Base-by-base conservation (phyloP, 1,284 basidiomycete species). In the Moesziomyces sp. region DNA sequence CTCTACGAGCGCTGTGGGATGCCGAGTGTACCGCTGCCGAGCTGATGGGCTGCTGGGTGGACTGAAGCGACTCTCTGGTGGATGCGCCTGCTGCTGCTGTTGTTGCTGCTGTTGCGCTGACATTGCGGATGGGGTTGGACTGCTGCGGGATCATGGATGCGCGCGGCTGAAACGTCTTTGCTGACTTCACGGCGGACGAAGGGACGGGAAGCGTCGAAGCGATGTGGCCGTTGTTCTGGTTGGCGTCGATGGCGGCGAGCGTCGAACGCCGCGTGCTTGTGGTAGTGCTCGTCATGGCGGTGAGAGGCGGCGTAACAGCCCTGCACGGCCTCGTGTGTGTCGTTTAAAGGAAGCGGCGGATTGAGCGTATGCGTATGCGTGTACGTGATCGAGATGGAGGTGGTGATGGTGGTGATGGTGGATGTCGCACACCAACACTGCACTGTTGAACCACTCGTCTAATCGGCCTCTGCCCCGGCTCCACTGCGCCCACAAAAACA, bases 171-270 rank as follows among this genome's bases (percentile, higher is more conserved):
- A 65, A 65, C 19, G 62, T 73, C 47, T 72, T 76, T 9, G 61
- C 64, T 10, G 62, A 43, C 40, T 78, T 78, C 49, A 62, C 67
- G 11, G 74, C 74, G 2, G 76, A 78, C 7, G 69, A 46, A 5
- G 76, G 74, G 0, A 76, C 59, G 8, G 73, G 66, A 13, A 78
- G 52, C 18, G 68, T 55, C 21, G 76, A 78, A 11, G 50, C 23
- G 40, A 71, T 52, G 21, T 71, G 63, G n/a, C 63, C 73, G 61
- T 71, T 59, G 60, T 71, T 75, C 57, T 74, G 70, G 47, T 80
- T 80, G n/a, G 74, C 53, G 38, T 80, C 78, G 46, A 80, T 65
- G 13, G 74, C 73, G 23, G 74, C 76, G 10, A 80, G 73, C 54
- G 76, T 80, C 62, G 69, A 74, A 6, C 78, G 76, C 50, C 76